Percentiles rank a stretch among this genome's conserved stretches.
Evolutionary conservation across 208 protist species (phyloP).

Genomic region (Trypanosoma congolense): DNA sequence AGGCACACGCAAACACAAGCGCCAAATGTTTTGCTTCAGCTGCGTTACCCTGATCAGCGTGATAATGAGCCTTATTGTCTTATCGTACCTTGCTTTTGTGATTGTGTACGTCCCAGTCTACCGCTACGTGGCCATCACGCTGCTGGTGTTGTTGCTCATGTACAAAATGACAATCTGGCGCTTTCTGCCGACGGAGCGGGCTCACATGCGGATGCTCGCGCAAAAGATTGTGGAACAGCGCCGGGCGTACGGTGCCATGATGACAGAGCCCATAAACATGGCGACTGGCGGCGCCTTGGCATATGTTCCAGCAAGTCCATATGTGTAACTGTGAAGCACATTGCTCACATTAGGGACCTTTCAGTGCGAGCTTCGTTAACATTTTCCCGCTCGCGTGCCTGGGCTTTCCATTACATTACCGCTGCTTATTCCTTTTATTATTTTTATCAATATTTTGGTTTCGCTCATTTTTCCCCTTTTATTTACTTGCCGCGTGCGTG

Average conservation of each 20-base stretch:
- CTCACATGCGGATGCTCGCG: conserved; percentile 13
- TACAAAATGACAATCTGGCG: conserved; percentile 28
- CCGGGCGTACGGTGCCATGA: conserved; percentile 2
- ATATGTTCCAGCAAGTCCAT: conserved; percentile 9
- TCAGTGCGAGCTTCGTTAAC: no score
- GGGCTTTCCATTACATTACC: no score
- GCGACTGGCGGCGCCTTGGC: not conserved
- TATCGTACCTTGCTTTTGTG: conserved; percentile 29
- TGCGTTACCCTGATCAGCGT: conserved; percentile 18
- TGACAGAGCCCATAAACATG: not conserved
- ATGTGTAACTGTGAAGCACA: not conserved
- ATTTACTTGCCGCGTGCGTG: no score
- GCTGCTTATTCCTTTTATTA: no score
- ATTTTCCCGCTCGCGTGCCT: no score
- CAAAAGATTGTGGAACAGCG: conserved; percentile 14
- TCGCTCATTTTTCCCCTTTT: no score
- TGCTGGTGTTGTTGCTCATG: conserved; percentile 22
- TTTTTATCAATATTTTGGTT: no score
- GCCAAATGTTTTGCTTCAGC: conserved; percentile 3
- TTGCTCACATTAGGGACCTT: no score
- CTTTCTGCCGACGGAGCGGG: conserved; percentile 29
- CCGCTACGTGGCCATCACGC: conserved; percentile 32
- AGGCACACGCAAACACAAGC: conserved; percentile 1
- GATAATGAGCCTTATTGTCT: conserved; percentile 1
- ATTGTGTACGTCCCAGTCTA: conserved; percentile 31